Conservation (phyloP, 2,329 filamentous ascomycete species). For the Xylaria sp. region DNA sequence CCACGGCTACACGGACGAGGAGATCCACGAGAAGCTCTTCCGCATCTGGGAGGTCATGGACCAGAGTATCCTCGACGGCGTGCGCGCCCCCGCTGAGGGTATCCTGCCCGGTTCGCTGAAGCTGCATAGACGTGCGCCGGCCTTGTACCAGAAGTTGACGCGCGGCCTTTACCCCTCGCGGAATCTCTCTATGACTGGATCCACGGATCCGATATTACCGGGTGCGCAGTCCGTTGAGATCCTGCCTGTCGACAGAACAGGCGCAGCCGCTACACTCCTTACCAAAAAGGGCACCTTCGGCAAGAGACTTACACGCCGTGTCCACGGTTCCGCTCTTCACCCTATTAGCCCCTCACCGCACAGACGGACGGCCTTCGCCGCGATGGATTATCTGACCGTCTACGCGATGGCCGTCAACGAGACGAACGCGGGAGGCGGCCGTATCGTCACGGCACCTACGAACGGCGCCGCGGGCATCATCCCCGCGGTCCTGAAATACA, state of each 20-base stretch:
- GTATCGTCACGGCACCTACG: slow-evolving; percentile 47
- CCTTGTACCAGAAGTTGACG: slow-evolving; percentile 41
- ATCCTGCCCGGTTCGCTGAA: slow-evolving; percentile 44
- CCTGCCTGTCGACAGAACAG: slow-evolving; percentile 1
- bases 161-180: slow-evolving; percentile 41
- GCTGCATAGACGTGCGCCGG: slow-evolving; percentile 42
- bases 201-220: slow-evolving; percentile 18
- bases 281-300: slow-evolving; percentile 17
- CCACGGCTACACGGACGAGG: slow-evolving; percentile 45
- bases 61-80: slow-evolving; percentile 45
- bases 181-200: slow-evolving; percentile 12
- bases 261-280: slow-evolving; percentile 15
- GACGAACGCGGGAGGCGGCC: slow-evolving; percentile 47
- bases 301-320: slow-evolving; percentile 36
- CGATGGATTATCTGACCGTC: slow-evolving; percentile 47
- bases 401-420: slow-evolving; percentile 50
- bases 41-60: slow-evolving; percentile 50
- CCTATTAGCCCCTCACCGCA: slow-evolving; percentile 42
- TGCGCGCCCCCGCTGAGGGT: slow-evolving; percentile 40
- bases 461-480: slow-evolving; percentile 49
- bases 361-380: slow-evolving; percentile 44
- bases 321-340: slow-evolving; percentile 43
- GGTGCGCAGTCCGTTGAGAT: slow-evolving; percentile 2
- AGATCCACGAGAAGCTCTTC: slow-evolving; percentile 43
- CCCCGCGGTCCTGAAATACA: slow-evolving; percentile 47